Base-by-base conservation (phyloP, 257 asterid genomes). In the Leptodermis oblonga region DNA sequence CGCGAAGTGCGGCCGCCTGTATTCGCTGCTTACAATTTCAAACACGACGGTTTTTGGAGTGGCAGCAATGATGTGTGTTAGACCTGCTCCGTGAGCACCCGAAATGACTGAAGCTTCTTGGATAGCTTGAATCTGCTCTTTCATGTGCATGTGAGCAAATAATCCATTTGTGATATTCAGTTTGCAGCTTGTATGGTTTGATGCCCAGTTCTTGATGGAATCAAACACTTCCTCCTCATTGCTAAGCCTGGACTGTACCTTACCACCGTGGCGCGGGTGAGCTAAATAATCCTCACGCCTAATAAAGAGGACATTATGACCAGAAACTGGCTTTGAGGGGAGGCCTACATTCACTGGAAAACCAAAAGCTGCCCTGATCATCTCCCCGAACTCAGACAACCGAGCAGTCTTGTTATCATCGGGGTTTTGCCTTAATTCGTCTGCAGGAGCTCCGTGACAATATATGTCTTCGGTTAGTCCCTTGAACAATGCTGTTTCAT, bases 81-180 rank as follows among this genome's bases (percentile, higher is more conserved):
- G 76, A 39, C 99, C 99, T 1, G 99, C 99, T n/a, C 99, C 99
- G 51, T 94, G 99, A 67, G 99, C 99, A 8, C 99, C 97, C 0
- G 89, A 49, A 28, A 94, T 89, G 39, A 94, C 97, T 0, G 81
- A 82, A 43, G 97, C 96, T 69, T 91, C 97, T 77, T 85, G 92
- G 63, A 94, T 91, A 54, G 95, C 96, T 61, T 87, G 83, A 58
- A 94, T 81, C 77, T 94, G 99, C 75, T 94, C 99, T 84, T 89
- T 94, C 97, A 94, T 91, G 43, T 90, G 70, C 99, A 91, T 91
- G 75, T 94, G 99, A 1, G 95, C 99, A 58, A 94, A 94, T n/a
- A 82, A 67, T 45, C 99, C 99, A 15, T 94, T 91, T 14, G 87
- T 80, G 14, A 94, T 74, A 15, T 85, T 88, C 41, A 91, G 31